These are phyloP conservation scores for Candida takata DNA, from an alignment of 805 yeast species.

Conservation along the genomic window DNA sequence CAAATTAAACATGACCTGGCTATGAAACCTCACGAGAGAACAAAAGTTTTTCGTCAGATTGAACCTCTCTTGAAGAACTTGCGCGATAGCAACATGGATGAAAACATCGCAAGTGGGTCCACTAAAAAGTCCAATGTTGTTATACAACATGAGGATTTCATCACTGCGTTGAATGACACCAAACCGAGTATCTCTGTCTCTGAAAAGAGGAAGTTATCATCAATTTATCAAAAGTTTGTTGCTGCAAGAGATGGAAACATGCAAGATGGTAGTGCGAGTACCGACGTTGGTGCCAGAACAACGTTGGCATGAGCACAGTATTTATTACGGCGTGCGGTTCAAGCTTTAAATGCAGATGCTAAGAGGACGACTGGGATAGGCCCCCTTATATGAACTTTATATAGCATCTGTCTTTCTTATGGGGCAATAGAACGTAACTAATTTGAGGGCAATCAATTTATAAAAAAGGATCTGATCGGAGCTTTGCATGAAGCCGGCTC, in stretches of 20 bases:
- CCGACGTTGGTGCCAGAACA: conserved; percentile 13
- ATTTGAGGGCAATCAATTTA: too few species aligned
- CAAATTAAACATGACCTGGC: conserved; percentile 11
- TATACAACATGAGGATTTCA: conserved; percentile 49
- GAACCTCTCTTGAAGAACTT: conserved; percentile 29
- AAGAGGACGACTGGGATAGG: too few species aligned
- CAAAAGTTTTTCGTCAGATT: conserved; percentile 35
- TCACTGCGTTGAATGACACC: conserved; percentile 62
- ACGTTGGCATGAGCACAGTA: conserved; percentile 11
- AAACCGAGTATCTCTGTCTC: conserved; percentile 81
- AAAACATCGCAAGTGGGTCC: background rate
- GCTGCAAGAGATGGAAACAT: conserved; percentile 77
- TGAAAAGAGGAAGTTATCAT: conserved; percentile 56
- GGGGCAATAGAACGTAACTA: too few species aligned
- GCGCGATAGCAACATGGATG: conserved; percentile 1
- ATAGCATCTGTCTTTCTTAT: too few species aligned
- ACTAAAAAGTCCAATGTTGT: conserved; percentile 28
- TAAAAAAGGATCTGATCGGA: too few species aligned
- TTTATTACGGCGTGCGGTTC: too few species aligned
- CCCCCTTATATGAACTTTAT: too few species aligned
- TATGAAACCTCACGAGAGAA: conserved; percentile 34
- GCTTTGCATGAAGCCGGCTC: background rate
- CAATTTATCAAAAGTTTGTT: conserved; percentile 65
- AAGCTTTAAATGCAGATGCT: too few species aligned
- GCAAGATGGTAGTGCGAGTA: conserved; percentile 76